These are phyloP conservation scores for Helminthosporium solani DNA, from an alignment of 2,329 filamentous ascomycete species.

Conservation along the genomic window DNA sequence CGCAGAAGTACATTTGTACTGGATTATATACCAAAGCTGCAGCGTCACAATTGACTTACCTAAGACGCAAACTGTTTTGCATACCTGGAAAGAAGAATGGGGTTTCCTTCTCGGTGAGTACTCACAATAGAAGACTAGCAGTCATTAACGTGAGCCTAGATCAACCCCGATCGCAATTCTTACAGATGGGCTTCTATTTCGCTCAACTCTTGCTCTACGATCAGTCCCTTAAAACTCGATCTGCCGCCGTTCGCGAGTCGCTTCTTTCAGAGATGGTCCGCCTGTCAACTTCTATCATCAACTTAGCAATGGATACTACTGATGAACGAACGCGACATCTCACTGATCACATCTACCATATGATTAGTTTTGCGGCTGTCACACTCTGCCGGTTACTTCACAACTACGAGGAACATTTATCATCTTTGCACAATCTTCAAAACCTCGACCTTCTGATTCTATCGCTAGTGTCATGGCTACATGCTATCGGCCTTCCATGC, in stretches of 20 bases:
- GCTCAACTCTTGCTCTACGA: conserved; percentile 48
- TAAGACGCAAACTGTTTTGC: conserved; percentile 36
- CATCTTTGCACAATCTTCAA: conserved; percentile 30
- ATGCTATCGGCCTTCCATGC: conserved; percentile 45
- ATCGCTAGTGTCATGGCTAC: conserved; percentile 44
- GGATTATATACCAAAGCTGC: conserved; percentile 47
- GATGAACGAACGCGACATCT: conserved; percentile 49
- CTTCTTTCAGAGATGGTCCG: conserved; percentile 46
- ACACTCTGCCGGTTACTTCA: conserved; percentile 43
- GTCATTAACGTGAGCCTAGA: conserved; percentile 22
- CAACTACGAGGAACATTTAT: conserved; percentile 40
- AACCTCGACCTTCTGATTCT: conserved; percentile 40
- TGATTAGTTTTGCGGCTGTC: conserved; percentile 49
- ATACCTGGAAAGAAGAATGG: conserved; percentile 46
- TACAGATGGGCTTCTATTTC: conserved; percentile 51
- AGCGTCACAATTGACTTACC: conserved; percentile 34
- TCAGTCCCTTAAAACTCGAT: conserved; percentile 40
- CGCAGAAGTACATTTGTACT: conserved; percentile 49
- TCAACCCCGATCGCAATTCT: conserved; percentile 48
- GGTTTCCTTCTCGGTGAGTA: conserved; percentile 41
- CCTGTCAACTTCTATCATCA: conserved; percentile 44
- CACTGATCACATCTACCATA: conserved; percentile 51
- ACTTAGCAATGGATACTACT: conserved; percentile 43
- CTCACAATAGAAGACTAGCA: background rate
- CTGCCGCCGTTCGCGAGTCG: conserved; percentile 37